Evolutionary conservation across 768 basidiomycete species (phyloP), one percentile per base, ranked within the genome.

Genomic region (Boletus tylopilopsis): DNA sequence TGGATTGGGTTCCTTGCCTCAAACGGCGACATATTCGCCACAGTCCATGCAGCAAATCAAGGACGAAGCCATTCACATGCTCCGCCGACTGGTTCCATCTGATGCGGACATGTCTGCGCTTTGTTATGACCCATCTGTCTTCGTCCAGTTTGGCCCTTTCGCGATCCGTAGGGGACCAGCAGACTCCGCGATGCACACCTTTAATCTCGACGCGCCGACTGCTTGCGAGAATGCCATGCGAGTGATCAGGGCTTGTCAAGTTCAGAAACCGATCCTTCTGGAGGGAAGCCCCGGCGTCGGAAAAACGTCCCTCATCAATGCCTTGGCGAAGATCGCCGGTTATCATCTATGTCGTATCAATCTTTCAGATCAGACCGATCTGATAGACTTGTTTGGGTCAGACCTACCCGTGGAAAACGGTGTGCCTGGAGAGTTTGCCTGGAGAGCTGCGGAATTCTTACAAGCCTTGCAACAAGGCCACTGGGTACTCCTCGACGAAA

Each of bases 201-300:
- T 96, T 76, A 89, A 86, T 60, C 78, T 97, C 36, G 75, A 83
- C 44, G 93, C 93, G 0, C 93, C 95, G 0, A 98, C 96, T 2
- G 90, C 94, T 13, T 77, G 76, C 35, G 78, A 85, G 51, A 99
- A 99, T 66, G 86, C 88, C 18, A 80, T 89, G 76, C 86, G 95
- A 19, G 81, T 98, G 12, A 72, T 91, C 27, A 80, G 96, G 47
- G 96, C 94, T 4, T 90, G 87, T 52, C 96, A 98, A 66, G 73
- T 97, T 4, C 60, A 71, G 3, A 98, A 97, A 66, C 93, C 96
- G 0, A 90, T 99, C 50, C 76, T 99, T 12, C 76, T 99, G 9
- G 96, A 99, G 64, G 96, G 96, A 1, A 97, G 94, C 68, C 96
- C 96, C 11, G 96, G 96, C 0, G 96, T 98, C 13, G 96, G 96